Evolutionary conservation across 1,139 yeast genomes (phyloP).

Genomic region (Blastobotrys serpentis): DNA sequence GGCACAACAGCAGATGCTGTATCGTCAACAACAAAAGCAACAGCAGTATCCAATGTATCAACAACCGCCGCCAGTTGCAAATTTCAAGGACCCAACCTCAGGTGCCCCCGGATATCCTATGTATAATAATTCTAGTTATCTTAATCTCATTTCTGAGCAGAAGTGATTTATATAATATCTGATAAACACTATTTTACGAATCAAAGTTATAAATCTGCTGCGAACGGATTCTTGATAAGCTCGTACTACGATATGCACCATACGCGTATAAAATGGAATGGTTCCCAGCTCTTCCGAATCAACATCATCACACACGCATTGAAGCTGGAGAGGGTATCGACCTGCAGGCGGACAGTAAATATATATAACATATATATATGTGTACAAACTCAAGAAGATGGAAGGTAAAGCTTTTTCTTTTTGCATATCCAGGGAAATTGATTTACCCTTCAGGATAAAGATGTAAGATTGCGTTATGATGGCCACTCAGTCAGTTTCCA

Average conservation of each 20-base stretch:
- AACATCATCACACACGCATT: no score
- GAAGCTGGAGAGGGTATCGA: no score
- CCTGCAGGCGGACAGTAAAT: no score
- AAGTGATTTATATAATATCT: not conserved
- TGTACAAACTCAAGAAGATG: slow-evolving; percentile 34
- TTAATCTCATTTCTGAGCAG: slow-evolving; percentile 7
- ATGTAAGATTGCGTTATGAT: slow-evolving; percentile 39
- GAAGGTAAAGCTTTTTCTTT: slow-evolving; percentile 57
- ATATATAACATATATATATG: no score
- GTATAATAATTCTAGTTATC: slow-evolving; percentile 5
- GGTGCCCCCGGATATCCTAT: not conserved
- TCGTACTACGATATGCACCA: not conserved
- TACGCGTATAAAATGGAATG: not conserved
- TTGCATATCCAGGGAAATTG: slow-evolving; percentile 72
- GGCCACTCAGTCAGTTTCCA: no score
- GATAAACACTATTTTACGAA: no score
- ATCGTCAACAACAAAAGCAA: not conserved
- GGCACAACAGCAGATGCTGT: slow-evolving; percentile 2
- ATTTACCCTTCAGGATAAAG: slow-evolving; percentile 53
- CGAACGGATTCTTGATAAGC: not conserved
- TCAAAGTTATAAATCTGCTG: no score
- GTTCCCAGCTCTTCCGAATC: no score
- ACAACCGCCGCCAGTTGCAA: not conserved
- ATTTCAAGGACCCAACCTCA: not conserved
- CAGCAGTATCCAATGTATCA: slow-evolving; percentile 4